phyloP scores from a whole-genome alignment of 2,329 filamentous ascomycete genomes.

The Aspergillus pseudoviridinutans region DNA sequence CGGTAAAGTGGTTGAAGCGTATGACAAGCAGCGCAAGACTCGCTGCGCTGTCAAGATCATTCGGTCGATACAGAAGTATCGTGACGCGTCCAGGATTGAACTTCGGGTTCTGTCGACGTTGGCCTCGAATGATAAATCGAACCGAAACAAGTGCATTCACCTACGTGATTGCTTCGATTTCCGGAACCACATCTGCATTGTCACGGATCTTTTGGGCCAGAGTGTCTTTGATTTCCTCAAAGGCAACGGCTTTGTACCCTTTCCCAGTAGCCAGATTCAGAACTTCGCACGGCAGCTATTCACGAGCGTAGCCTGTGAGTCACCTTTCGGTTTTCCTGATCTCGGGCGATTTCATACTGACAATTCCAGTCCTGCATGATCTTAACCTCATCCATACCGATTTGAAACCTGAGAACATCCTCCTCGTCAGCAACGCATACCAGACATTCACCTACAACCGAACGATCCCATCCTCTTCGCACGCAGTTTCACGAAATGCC shows the following conservation, averaged over 20 bases:
- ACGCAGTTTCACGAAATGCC: constrained; percentile 53
- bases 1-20: constrained; percentile 94
- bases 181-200: constrained; percentile 90
- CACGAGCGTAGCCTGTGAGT: constrained; percentile 96
- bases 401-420: constrained; percentile 65
- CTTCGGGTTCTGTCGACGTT: constrained; percentile 87
- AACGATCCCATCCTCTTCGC: constrained; percentile 62
- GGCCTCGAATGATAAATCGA: constrained; percentile 83
- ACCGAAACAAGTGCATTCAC: constrained; percentile 95
- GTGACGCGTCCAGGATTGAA: constrained; percentile 92
- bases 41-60: constrained; percentile 98
- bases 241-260: constrained; percentile 89
- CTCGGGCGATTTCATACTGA: constrained; percentile 22
- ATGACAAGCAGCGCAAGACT: constrained; percentile 68
- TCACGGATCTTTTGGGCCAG: constrained; percentile 75
- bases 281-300: constrained; percentile 93
- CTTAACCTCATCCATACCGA: constrained; percentile 94
- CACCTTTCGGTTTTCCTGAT: neutral
- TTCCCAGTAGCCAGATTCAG: constrained; percentile 97
- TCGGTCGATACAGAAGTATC: constrained; percentile 95
- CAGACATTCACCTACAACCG: constrained; percentile 68
- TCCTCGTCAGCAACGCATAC: constrained; percentile 61
- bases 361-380: constrained; percentile 75
- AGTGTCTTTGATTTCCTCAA: constrained; percentile 99
- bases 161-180: constrained; percentile 96